Conservation (phyloP, 495 filamentous ascomycete species). For the Bacidia gigantensis region DNA sequence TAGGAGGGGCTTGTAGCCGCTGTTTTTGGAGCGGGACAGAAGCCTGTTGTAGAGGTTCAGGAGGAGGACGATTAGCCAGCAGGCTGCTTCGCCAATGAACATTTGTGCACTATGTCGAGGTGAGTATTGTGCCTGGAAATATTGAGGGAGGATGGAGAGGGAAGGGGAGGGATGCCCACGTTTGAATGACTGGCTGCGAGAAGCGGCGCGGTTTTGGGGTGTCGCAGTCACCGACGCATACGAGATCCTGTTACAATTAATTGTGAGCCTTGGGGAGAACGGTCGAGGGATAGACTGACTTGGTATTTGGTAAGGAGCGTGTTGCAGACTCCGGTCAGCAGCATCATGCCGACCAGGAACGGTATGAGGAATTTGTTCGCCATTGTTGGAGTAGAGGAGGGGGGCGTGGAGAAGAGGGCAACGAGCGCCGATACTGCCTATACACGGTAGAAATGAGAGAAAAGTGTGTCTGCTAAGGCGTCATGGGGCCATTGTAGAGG, state of each 20-base stretch:
- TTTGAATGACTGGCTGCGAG: constrained; percentile 93
- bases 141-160: neutral
- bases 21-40: constrained; percentile 24
- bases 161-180: constrained; percentile 32
- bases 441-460: too few species aligned
- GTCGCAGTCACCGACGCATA: constrained; percentile 88
- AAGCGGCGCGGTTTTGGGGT: constrained; percentile 55
- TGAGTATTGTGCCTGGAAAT: neutral
- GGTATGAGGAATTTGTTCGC: constrained; percentile 52
- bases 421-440: too few species aligned
- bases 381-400: constrained; percentile 27
- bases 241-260: constrained; percentile 55
- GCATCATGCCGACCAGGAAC: constrained; percentile 83
- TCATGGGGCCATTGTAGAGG: neutral
- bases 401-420: neutral
- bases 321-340: constrained; percentile 85
- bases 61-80: constrained; percentile 69
- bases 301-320: constrained; percentile 96
- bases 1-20: neutral
- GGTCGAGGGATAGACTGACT: constrained; percentile 31
- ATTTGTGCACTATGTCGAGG: constrained; percentile 48
- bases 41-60: constrained; percentile 51
- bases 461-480: too few species aligned
- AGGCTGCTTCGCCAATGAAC: constrained; percentile 87
- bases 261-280: neutral